Base-by-base conservation (phyloP, 2,329 filamentous ascomycete species). In the Trichoderma aggressivum region DNA sequence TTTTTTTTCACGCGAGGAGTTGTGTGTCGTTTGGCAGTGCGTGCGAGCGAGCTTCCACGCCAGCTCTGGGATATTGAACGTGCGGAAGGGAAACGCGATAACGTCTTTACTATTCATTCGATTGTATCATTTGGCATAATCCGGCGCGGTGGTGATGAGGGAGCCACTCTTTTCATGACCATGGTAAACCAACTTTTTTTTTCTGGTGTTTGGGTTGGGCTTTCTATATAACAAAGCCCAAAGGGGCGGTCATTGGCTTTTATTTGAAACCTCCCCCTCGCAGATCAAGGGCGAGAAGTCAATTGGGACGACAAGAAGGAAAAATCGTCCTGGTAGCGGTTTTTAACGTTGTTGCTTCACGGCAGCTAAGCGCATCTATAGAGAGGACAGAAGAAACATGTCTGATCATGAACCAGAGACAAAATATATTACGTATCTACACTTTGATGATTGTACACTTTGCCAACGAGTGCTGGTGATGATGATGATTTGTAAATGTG, bases 81-180 rank as follows among this genome's bases (percentile, higher is more conserved):
- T 60, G 64, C 66, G n/a, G 39, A 32, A 53, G 43, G 21, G 56
- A 60, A 69, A 69, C 43, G 66, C 56, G 36, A 60, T 61, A 34
- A 69, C 66, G 66, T 50, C 39, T 67, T 53, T 61, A 32, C 28
- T 69, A 69, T 69, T 69, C 56, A 53, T 61, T 55, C 53, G 47
- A 72, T 71, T 75, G 72, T 76, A 75, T 76, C 71, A 77, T 77
- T 69, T 76, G 75, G 76, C 78, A 78, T 76, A 74, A 69, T 76
- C 68, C 72, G 77, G 77, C 77, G 77, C 77, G 75, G 73, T 70
- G 64, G 50, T 58, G 55, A 77, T 75, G 56, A 65, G 50, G 60
- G 50, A 43, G 26, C n/a, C n/a, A 36, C 30, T 58, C 36, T 72
- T 11, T 50, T 72, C 56, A 36, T 34, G 21, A 43, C 32, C 34